Evolutionary conservation across 768 basidiomycete genomes (phyloP).

Genomic region (Hemileccinum impolitum): DNA sequence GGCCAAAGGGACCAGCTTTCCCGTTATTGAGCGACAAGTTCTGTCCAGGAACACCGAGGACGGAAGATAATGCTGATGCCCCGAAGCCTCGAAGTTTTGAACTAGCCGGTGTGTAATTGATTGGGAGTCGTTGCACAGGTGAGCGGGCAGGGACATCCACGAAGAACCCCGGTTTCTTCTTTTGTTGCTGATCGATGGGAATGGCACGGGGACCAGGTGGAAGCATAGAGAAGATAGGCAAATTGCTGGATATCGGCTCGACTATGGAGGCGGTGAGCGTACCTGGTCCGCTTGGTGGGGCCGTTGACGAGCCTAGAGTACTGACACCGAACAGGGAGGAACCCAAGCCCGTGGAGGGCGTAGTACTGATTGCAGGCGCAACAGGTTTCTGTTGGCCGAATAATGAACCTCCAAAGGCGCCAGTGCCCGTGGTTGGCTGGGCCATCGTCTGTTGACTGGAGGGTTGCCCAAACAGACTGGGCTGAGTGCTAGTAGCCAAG

Average conservation of each 20-base stretch:
- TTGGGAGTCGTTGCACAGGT: slow-evolving; percentile 59
- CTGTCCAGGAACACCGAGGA: slow-evolving; percentile 29
- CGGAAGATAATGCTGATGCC: slow-evolving; percentile 39
- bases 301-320: slow-evolving; percentile 39
- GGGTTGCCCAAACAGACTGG: slow-evolving; percentile 49
- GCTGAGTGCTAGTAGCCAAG: slow-evolving; percentile 29
- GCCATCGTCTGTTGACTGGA: slow-evolving; percentile 41
- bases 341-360: slow-evolving; percentile 40
- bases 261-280: slow-evolving; percentile 82
- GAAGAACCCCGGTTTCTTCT: slow-evolving; percentile 77
- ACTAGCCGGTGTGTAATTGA: slow-evolving; percentile 60
- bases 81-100: slow-evolving; percentile 71
- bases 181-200: slow-evolving; percentile 56
- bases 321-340: slow-evolving; percentile 39
- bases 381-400: slow-evolving; percentile 50
- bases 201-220: slow-evolving; percentile 66
- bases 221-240: slow-evolving; percentile 74
- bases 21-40: slow-evolving; percentile 50
- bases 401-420: slow-evolving; percentile 41
- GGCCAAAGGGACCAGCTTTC: slow-evolving; percentile 54
- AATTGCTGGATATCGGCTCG: slow-evolving; percentile 71
- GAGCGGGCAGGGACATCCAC: slow-evolving; percentile 74
- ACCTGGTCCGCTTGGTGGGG: slow-evolving; percentile 49
- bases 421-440: slow-evolving; percentile 34
- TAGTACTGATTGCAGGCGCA: slow-evolving; percentile 44